Evolutionary conservation across 2,329 filamentous ascomycete genomes (phyloP), one percentile per base, ranked within the genome.

Genomic region (Nemania sp.): DNA sequence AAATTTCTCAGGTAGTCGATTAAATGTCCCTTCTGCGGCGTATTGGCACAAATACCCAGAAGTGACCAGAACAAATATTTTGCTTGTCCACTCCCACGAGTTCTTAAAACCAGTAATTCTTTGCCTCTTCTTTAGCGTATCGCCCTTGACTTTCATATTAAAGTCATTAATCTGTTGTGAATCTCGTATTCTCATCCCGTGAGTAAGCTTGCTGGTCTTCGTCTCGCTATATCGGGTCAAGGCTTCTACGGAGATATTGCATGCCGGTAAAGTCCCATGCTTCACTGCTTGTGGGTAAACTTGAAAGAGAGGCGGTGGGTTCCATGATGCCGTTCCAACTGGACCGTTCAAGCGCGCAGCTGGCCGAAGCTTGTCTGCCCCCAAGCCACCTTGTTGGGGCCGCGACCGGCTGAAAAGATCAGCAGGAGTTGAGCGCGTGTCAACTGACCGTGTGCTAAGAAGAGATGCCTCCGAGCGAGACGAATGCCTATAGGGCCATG

Each of bases 281-380:
- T 90, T 92, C 66, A 91, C 83, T 2, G 91, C 87, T 74, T 96
- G 92, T 0, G 91, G 89, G 72, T 92, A 96, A 12, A 91, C 92
- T 73, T 96, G 90, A 73, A 93, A 96, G 12, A 97, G 78, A 1
- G 92, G 90, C 6, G 91, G 90, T 15, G 88, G 84, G 57, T 85
- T 83, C 87, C 87, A 91, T 12, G 76, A 29, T 39, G 43, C 59
- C 48, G 50, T 50, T 35, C 51, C 57, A 7, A 57, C 55, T 29
- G 37, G 50, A 35, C 50, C 63, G 39, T 53, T 65, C 21, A 55
- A 52, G n/a, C 62, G 46, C 9, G 51, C 46, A 25, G 49, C 59
- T 9, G 63, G 63, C 20, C 60, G 62, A 13, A 63, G 49, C 32
- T 67, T 72, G 45, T 57, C 57, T 12, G 63, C 64, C 32, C 42